Evolutionary conservation across 345 rosid species (phyloP).

Genomic region (Cardamine resedifolia): DNA sequence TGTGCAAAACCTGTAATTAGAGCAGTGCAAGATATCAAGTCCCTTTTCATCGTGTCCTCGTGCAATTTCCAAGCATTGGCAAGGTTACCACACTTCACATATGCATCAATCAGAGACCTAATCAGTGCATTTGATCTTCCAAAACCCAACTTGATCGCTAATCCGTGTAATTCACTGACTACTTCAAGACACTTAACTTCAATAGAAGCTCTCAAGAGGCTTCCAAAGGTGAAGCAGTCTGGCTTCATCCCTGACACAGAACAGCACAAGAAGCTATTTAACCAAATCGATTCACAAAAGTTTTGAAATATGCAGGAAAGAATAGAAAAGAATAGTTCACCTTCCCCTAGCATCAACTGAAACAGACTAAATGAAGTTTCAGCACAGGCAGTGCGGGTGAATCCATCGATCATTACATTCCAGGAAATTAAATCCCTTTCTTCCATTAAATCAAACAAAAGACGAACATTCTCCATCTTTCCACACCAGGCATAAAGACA

Average conservation of each 20-base stretch:
- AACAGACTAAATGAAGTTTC: slow-evolving; percentile 51
- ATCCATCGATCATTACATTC: slow-evolving; percentile 68
- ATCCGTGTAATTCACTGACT: slow-evolving; percentile 57
- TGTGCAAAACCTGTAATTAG: slow-evolving; percentile 58
- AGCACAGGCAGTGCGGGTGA: slow-evolving; percentile 36
- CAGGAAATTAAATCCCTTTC: slow-evolving; percentile 58
- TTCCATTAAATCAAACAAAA: slow-evolving; percentile 50
- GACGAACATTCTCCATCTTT: slow-evolving; percentile 43
- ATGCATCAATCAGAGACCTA: slow-evolving; percentile 61
- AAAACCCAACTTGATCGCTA: slow-evolving; percentile 50
- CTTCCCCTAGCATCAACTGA: slow-evolving; percentile 59
- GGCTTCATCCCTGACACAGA: slow-evolving; percentile 49
- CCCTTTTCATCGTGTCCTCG: slow-evolving; percentile 40
- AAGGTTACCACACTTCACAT: slow-evolving; percentile 60
- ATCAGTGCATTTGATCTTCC: slow-evolving; percentile 42
- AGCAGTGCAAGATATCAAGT: slow-evolving; percentile 63
- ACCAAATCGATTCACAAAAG: not conserved
- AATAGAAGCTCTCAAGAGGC: slow-evolving; percentile 58
- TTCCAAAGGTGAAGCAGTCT: slow-evolving; percentile 66
- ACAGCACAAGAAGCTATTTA: slow-evolving; percentile 10
- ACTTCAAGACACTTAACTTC: slow-evolving; percentile 34
- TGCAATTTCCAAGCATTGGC: slow-evolving; percentile 46
- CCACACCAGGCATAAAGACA: slow-evolving; percentile 63
- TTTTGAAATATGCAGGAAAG: not conserved
- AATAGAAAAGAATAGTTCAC: slow-evolving; percentile 31